Conservation (phyloP, 2,329 filamentous ascomycete genomes). For the Xylariaceae sp. region DNA sequence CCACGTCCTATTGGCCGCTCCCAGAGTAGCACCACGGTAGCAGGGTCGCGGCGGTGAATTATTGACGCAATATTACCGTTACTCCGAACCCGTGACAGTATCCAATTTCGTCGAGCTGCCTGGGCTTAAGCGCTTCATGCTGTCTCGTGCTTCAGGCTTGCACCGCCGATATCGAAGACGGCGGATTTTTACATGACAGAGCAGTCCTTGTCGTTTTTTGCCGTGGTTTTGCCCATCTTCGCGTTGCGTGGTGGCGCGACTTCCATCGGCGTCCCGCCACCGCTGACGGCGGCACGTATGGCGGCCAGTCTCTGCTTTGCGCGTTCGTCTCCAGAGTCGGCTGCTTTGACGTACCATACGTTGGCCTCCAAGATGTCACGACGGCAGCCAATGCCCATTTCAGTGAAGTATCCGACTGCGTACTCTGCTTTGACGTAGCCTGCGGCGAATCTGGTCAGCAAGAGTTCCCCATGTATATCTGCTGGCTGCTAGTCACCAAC, state of each 20-base stretch:
- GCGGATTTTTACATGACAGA: slow-evolving; percentile 51
- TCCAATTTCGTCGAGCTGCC: too few relatives aligned
- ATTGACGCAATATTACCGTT: too few relatives aligned
- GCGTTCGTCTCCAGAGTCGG: slow-evolving; percentile 82
- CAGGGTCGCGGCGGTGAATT: too few relatives aligned
- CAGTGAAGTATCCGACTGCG: slow-evolving; percentile 91
- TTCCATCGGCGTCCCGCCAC: slow-evolving; percentile 47
- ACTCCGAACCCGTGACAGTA: too few relatives aligned
- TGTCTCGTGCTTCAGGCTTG: too few relatives aligned
- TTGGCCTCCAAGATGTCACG: slow-evolving; percentile 94
- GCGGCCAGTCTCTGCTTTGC: slow-evolving; percentile 80
- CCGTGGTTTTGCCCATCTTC: slow-evolving; percentile 41
- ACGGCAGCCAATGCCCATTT: slow-evolving; percentile 95
- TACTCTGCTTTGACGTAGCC: slow-evolving; percentile 76
- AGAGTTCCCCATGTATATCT: too few relatives aligned
- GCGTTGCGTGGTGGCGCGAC: slow-evolving; percentile 43
- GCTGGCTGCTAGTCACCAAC: slow-evolving; percentile 23
- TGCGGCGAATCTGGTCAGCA: slow-evolving; percentile 26
- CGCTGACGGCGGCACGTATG: slow-evolving; percentile 73
- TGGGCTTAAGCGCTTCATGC: too few relatives aligned
- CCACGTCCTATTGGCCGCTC: too few relatives aligned
- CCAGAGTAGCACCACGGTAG: too few relatives aligned
- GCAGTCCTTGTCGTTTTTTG: slow-evolving; percentile 44
- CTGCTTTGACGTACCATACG: slow-evolving; percentile 95
- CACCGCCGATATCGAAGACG: too few relatives aligned